Evolutionary conservation across 73 alveolate genomes (phyloP), one percentile per base, ranked within the genome.

Genomic region (Symbiodinium natans): DNA sequence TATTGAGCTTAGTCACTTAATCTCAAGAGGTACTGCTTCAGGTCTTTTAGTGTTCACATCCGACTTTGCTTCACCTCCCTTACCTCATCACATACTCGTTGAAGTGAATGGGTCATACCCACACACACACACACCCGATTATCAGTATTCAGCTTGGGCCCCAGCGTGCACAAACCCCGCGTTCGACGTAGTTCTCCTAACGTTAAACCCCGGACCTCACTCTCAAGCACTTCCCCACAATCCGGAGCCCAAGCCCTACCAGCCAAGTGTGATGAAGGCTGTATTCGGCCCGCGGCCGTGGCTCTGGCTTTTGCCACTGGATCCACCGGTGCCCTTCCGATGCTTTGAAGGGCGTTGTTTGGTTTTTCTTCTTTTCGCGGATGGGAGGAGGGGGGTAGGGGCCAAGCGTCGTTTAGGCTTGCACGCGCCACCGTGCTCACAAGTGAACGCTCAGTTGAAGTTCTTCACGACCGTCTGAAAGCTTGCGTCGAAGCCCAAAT

Each of bases 261-360:
- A n/a, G n/a, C 46, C 3, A 39, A 33, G 83, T 27, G 17, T 40
- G 59, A 27, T 38, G 31, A n/a, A 86, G 93, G 93, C 93, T 21
- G 93, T 86, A 25, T 46, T 86, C 19, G 93, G 93, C 36, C 93
- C 93, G 15, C 41, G 93, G 75, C 93, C 93, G 36, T 86, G 48
- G 80, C 41, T 48, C 56, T 86, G 95, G 95, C 71, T 88, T 15
- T 39, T 88, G n/a, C 95, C 95, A 5, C 29, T 88, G 74, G 95
- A 88, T n/a, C 95, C 95, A 27, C 95, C 95, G 9, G 95, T 39
- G 10, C 19, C 59, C 36, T 8, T 6, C 25, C 31, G 8, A 11
- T 6, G 38, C 8, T 36, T 68, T 25, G 10, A 8, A 48, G 63
- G n/a, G n/a, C n/a, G n/a, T 48, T 48, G 23, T 48, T 8, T 48